Evolutionary conservation across 495 filamentous ascomycete species (phyloP), one percentile per base, ranked within the genome.

Genomic region (Trichocladium antarcticum): DNA sequence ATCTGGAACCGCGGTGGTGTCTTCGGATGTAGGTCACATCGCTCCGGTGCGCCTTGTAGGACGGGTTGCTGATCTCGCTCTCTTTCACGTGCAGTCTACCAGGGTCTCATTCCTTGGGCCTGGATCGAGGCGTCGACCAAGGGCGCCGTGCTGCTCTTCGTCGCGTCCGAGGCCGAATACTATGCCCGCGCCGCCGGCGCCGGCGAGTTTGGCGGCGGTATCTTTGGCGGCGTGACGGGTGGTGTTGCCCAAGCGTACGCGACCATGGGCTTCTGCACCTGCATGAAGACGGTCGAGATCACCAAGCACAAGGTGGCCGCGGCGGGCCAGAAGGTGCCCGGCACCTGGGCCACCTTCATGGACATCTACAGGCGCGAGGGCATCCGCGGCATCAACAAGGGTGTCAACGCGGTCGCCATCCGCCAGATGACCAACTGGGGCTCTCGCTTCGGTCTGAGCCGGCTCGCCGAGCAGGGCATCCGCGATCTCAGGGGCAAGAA

Each of bases 111-210:
- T 69, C 92, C 92, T 55, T 98, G 92, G 92, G 92, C 92, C 72
- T 98, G 92, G 92, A 98, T 98, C 76, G 92, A 98, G 77, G 93
- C 93, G 68, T 97, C 92, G 59, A 97, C 93, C 67, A 98, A 98
- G 74, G 92, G 92, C 63, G 92, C 92, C 56, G 92, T 98, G 55
- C 84, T 98, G 64, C 87, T 98, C 70, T 98, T 98, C 72, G 89
- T 98, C 69, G 89, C 93, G 59, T 93, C 89, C 55, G 92, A 98
- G 73, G 90, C 89, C 68, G 92, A 98, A 73, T 97, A 83, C 77
- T 81, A 88, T 63, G 89, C 89, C 55, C 82, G 82, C 59, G 67
- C 69, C 53, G 77, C 82, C 57, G 93, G 93, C 56, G 89, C 88
- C 55, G 75, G 74, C 56, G 83, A 89, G 62, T 97, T 98, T 71